Evolutionary conservation across 371 early-diverging fungal species (phyloP).

Genomic region (Batkoa obscura): DNA sequence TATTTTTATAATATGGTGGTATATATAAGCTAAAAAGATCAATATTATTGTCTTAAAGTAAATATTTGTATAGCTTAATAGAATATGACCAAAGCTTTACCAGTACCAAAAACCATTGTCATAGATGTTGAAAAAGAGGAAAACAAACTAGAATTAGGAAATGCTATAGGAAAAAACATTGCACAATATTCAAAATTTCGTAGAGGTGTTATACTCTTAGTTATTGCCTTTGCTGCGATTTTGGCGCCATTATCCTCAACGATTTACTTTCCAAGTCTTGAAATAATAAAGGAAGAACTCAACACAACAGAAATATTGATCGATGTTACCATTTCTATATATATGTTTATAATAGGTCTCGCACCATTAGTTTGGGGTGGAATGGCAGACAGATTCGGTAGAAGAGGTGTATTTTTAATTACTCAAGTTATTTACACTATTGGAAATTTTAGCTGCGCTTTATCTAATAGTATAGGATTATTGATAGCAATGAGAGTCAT

Average conservation of each 20-base stretch:
- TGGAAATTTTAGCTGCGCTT: slow-evolving; percentile 39
- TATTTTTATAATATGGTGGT: too few species aligned
- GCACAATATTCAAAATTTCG: background rate
- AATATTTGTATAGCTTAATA: too few species aligned
- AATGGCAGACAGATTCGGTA: slow-evolving; percentile 38
- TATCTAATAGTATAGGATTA: slow-evolving; percentile 22
- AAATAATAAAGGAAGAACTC: slow-evolving; percentile 22
- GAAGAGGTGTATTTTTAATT: slow-evolving; percentile 36
- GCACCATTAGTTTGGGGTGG: slow-evolving; percentile 45
- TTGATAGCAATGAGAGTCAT: slow-evolving; percentile 38
- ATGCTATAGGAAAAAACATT: too few species aligned
- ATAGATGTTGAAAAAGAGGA: too few species aligned
- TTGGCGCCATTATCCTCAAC: background rate
- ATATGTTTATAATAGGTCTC: slow-evolving; percentile 31
- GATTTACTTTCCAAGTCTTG: slow-evolving; percentile 25
- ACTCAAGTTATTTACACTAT: slow-evolving; percentile 29
- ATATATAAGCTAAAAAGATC: too few species aligned
- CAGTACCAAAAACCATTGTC: too few species aligned
- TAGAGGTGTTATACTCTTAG: background rate
- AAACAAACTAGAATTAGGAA: too few species aligned
- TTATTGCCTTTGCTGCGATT: background rate
- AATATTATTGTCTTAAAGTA: too few species aligned
- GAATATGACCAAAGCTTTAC: too few species aligned
- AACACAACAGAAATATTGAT: slow-evolving; percentile 23
- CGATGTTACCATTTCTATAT: slow-evolving; percentile 30